Evolutionary conservation across 2,329 filamentous ascomycete genomes (phyloP), one percentile per base, ranked within the genome.

Genomic region (Emmonsia crescens): DNA sequence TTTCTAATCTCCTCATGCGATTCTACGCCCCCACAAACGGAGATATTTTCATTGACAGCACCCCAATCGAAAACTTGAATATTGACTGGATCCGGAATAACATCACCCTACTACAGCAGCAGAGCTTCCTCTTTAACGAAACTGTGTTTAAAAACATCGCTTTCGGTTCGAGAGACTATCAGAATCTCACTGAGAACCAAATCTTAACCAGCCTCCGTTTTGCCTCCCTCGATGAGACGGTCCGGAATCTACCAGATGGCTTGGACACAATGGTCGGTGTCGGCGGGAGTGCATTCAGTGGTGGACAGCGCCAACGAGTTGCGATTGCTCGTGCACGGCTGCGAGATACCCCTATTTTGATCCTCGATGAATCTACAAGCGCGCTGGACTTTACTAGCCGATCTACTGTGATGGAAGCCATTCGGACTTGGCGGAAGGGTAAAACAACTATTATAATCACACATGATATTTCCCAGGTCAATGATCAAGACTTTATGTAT

Each of bases 361-460:
- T 97, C 31, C 78, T 97, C 2, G 93, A 97, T 66, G 94, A 97
- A 71, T 85, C 89, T 0, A 96, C 91, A 0, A 94, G 90, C 72
- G 89, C 89, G 0, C 77, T 97, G 10, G 93, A 97, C 68, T 83
- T 86, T n/a, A 79, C 82, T 10, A 92, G 83, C 61, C 83, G 87
- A 64, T 76, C 76, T 0, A 73, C 85, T 14, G 82, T 96, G 44
- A 87, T 96, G 80, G 83, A 88, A 49, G 84, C 86, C 0, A 87
- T 96, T 59, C 82, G 90, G 8, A 70, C 81, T 24, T 96, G 91
- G 93, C 82, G 94, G 27, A 78, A 76, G 42, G 87, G 83, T 0
- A 94, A 89, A 71, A 96, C 92, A 0, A 97, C 93, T 0, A 89
- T 97, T 59, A 85, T 97, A 66, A 93, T 97, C 68, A 96, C 94